phyloP scores from a whole-genome alignment of 2,329 filamentous ascomycete genomes.

The Aspergillus ibericus region DNA sequence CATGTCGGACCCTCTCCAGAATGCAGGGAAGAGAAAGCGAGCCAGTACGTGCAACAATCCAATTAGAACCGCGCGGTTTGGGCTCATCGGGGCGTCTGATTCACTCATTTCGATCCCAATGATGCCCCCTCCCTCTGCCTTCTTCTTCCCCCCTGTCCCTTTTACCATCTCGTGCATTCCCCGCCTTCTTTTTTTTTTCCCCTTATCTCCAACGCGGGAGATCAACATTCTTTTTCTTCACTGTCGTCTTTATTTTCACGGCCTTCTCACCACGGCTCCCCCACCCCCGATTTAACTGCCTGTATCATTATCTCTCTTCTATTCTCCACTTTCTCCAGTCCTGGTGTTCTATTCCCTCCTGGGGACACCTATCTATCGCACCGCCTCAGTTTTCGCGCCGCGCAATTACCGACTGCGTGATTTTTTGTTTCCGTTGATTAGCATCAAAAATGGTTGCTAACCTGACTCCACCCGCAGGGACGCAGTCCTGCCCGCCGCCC shows the following conservation, averaged over 20 bases:
- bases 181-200: neutral
- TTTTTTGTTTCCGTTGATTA: neutral
- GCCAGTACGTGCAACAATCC: conserved; percentile 35
- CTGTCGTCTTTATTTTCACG: neutral
- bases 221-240: neutral
- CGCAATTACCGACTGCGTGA: conserved; percentile 3
- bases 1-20: conserved; percentile 36
- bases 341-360: neutral
- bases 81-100: neutral
- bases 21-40: conserved; percentile 40
- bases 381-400: neutral
- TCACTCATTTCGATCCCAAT: neutral
- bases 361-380: neutral
- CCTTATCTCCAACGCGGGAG: neutral
- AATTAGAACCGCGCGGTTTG: neutral
- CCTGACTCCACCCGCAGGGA: conserved; percentile 57
- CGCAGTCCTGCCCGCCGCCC: conserved; percentile 91
- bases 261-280: neutral
- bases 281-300: neutral
- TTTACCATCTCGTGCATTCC: neutral
- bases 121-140: neutral
- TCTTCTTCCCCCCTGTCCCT: neutral
- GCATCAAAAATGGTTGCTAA: conserved; percentile 28
- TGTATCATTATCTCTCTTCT: neutral
- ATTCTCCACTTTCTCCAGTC: neutral